Percentiles rank a stretch among this genome's conserved stretches.
Conservation (phyloP, 495 filamentous ascomycete species). For the Tuber calosporum region DNA sequence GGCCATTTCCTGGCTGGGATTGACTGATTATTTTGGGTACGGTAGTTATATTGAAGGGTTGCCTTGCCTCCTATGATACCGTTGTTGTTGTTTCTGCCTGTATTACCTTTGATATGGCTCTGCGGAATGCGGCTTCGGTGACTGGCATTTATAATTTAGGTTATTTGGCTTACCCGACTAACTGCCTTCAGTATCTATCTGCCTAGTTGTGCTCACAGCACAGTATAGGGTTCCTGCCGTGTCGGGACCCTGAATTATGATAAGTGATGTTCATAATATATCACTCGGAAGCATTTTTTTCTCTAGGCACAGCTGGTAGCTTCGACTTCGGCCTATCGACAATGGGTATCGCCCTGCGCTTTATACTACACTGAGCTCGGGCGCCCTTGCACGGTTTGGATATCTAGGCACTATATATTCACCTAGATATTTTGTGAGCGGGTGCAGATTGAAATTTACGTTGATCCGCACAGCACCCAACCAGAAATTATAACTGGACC, state of each 20-base stretch:
- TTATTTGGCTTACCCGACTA: not conserved
- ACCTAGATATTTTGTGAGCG: not conserved
- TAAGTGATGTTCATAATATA: not conserved
- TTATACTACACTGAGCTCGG: not conserved
- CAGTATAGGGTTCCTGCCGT: not conserved
- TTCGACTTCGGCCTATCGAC: not conserved
- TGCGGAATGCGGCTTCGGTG: not conserved
- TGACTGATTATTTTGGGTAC: too few species aligned
- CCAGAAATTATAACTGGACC: not conserved
- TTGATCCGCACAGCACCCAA: not conserved
- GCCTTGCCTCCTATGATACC: too few species aligned
- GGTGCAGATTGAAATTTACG: not conserved
- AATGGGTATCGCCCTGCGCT: not conserved
- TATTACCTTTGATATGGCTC: not conserved
- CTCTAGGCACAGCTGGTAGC: not conserved
- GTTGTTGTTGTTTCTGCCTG: not conserved
- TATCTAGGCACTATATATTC: not conserved
- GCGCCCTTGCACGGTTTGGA: not conserved
- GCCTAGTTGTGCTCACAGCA: not conserved
- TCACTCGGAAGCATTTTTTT: not conserved
- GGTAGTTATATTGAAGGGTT: too few species aligned
- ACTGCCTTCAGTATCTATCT: not conserved
- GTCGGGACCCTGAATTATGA: not conserved
- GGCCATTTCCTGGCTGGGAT: not conserved
- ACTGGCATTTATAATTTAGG: not conserved